These are phyloP conservation scores for Colletotrichum gloeosporioides DNA, from an alignment of 2,329 filamentous ascomycete genomes.

Conservation along the genomic window DNA sequence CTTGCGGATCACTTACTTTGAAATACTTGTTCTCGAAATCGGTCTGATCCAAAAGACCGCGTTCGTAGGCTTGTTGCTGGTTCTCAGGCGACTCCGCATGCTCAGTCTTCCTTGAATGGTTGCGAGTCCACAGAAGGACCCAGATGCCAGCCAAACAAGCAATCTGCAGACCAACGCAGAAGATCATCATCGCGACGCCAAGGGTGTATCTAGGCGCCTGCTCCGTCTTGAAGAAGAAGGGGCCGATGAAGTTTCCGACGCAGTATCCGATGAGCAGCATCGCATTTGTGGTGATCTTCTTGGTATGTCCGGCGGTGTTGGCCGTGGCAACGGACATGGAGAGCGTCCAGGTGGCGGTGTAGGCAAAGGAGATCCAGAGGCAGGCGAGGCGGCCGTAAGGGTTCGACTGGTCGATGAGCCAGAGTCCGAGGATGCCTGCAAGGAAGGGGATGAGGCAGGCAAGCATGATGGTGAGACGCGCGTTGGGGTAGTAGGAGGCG, in stretches of 20 bases:
- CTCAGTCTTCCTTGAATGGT: slow-evolving; percentile 3
- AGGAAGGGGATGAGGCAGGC: slow-evolving; percentile 22
- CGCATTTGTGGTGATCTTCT: slow-evolving; percentile 68
- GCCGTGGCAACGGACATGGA: slow-evolving; percentile 53
- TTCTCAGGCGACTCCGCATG: not conserved
- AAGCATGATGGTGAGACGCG: slow-evolving; percentile 23
- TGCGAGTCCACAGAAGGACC: not conserved
- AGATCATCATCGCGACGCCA: slow-evolving; percentile 30
- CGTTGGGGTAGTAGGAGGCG: slow-evolving; percentile 15
- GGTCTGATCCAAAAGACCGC: not conserved
- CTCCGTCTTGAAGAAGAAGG: slow-evolving; percentile 40
- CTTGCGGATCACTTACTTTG: not conserved
- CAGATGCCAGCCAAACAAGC: not conserved
- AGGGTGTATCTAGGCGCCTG: slow-evolving; percentile 33
- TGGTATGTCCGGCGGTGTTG: slow-evolving; percentile 72
- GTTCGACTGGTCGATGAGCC: slow-evolving; percentile 16
- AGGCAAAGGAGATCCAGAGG: slow-evolving; percentile 31
- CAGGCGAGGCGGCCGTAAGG: slow-evolving; percentile 27
- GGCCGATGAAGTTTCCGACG: slow-evolving; percentile 68
- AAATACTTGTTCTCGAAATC: slow-evolving; percentile 18
- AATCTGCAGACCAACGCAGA: slow-evolving; percentile 15
- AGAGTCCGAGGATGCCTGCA: slow-evolving; percentile 16
- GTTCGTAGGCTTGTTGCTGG: not conserved
- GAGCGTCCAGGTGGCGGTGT: slow-evolving; percentile 26
- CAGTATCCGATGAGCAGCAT: slow-evolving; percentile 12